A percentile compares a stretch with the other conserved stretches of the same genome.
Conservation (phyloP, 2,329 filamentous ascomycete species). For the Aciculosporium take region DNA sequence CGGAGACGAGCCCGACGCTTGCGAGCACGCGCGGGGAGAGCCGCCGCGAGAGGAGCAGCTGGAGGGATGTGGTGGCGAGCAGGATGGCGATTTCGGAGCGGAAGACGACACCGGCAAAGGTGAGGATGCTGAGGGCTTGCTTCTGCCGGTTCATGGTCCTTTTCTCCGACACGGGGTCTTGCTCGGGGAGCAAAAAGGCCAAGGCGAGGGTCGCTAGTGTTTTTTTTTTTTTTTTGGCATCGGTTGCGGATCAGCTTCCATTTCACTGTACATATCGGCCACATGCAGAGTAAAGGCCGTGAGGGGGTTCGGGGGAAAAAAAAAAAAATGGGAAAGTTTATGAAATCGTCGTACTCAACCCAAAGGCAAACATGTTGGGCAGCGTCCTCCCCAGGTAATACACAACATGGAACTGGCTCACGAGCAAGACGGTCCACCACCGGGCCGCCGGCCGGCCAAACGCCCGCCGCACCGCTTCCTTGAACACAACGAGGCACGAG, state of each 20-base stretch:
- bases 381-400: constrained; percentile 87
- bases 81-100: constrained; percentile 79
- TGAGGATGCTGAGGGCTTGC: constrained; percentile 59
- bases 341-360: constrained; percentile 51
- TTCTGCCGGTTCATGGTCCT: constrained; percentile 33
- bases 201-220: constrained; percentile 49
- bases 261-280: no score
- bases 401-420: constrained; percentile 79
- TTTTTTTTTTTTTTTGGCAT: no score
- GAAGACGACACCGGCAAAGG: constrained; percentile 70
- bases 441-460: constrained; percentile 55
- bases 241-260: no score
- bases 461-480: constrained; percentile 44
- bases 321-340: background rate
- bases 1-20: constrained; percentile 49
- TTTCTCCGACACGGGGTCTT: constrained; percentile 11
- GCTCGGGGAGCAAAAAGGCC: constrained; percentile 28
- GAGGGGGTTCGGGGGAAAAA: background rate
- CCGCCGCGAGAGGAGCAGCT: constrained; percentile 43
- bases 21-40: constrained; percentile 45
- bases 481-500: constrained; percentile 50
- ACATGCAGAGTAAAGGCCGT: no score
- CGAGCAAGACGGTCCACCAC: constrained; percentile 71
- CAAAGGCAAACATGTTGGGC: constrained; percentile 94
- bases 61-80: constrained; percentile 51